Evolutionary conservation across 352 stramenopile genomes (phyloP), one percentile per base, ranked within the genome.

Genomic region (Globisporangium iwayamae): DNA sequence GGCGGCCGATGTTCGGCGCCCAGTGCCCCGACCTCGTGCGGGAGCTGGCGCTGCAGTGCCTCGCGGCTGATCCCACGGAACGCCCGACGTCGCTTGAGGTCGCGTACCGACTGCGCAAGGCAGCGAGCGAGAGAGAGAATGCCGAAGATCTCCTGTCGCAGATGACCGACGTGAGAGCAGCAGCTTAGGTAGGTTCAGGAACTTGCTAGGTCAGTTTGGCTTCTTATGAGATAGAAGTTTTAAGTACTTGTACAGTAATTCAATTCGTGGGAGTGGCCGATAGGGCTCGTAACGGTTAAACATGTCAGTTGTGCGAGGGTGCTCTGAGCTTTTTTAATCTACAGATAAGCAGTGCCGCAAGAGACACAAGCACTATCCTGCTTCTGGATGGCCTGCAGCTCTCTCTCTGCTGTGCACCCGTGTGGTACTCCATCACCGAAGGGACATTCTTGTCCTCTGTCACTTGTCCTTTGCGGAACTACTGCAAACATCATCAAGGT

Each of bases 21-120:
- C 73, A 65, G 13, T 91, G 81, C 50, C 81, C 79, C 0, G 62
- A 75, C 2, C 46, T 53, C 18, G 71, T 91, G 20, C 71, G 71
- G n/a, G 62, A 73, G 25, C 71, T 91, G 30, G 81, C 78, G 0
- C 56, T 67, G 9, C 67, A 82, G 11, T 91, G 80, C 38, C 70
- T 91, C 46, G 61, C 65, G 10, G 65, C 63, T 30, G 56, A 87
- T 32, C 76, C 78, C 1, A 60, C 59, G 0, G 58, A 67, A 8
- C 73, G 79, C 0, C 79, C 79, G 3, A 78, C 67, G 39, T 83
- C 76, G 22, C 54, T 88, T 1, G 72, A 75, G 10, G 75, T 81
- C 4, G 79, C 79, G 0, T 61, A 88, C 51, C 67, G 70, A 32
- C 63, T 88, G 13, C 73, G 79, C 1, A 83, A 86, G 47, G 79